Evolutionary conservation across 345 rosid species (phyloP).

Genomic region (Balakata baccata): DNA sequence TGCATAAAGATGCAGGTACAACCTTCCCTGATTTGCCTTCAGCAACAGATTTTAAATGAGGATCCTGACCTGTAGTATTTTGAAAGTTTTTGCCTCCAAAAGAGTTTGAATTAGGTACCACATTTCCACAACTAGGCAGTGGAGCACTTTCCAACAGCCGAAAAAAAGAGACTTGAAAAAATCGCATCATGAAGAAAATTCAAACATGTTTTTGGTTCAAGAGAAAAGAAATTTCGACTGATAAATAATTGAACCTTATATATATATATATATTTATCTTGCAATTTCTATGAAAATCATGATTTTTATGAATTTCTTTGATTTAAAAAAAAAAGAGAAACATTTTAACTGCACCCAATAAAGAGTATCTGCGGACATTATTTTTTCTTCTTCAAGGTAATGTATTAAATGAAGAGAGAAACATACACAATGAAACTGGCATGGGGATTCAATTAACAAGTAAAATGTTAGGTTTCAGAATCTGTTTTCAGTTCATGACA

Average conservation of each 20-base stretch:
- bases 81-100: background rate
- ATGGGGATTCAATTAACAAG: background rate
- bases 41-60: background rate
- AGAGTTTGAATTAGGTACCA: background rate
- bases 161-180: background rate
- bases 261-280: too few species aligned
- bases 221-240: background rate
- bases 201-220: background rate
- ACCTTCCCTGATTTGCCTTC: conserved; percentile 15
- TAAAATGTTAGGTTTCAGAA: background rate
- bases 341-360: background rate
- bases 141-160: conserved; percentile 5
- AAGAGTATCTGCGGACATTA: background rate
- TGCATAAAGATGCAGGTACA: background rate
- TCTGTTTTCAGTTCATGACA: background rate
- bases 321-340: background rate
- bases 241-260: background rate
- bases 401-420: background rate
- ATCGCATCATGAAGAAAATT: background rate
- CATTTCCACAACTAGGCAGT: background rate
- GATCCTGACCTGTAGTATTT: background rate
- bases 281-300: too few species aligned
- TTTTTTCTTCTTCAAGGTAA: background rate
- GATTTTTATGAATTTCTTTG: background rate
- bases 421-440: background rate